Evolutionary conservation across 1,284 basidiomycete genomes (phyloP).

Genomic region (Tilletiopsis washingtonensis): DNA sequence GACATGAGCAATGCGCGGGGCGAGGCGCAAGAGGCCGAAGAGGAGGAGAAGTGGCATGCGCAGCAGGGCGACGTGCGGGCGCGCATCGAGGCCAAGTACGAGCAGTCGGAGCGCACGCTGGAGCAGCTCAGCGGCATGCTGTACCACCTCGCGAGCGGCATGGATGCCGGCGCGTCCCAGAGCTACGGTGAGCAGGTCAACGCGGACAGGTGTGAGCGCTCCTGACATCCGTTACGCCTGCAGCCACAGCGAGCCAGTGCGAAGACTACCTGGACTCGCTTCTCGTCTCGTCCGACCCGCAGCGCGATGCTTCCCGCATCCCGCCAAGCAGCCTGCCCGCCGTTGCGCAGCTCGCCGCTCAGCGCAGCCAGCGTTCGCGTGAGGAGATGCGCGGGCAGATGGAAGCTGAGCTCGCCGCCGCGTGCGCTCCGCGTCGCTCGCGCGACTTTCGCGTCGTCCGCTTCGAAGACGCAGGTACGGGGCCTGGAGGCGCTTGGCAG

Average conservation of each 20-base stretch:
- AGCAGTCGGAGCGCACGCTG: no score
- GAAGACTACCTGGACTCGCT: background rate
- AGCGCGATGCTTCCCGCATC: background rate
- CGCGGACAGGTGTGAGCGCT: no score
- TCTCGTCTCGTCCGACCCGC: background rate
- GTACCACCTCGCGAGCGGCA: no score
- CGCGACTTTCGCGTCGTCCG: constrained; percentile 71
- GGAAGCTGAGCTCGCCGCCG: constrained; percentile 50
- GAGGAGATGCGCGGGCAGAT: constrained; percentile 12
- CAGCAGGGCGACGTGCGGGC: constrained; percentile 61
- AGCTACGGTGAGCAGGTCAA: no score
- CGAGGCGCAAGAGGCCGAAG: constrained; percentile 52
- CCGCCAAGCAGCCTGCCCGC: background rate
- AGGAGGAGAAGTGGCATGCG: constrained; percentile 57
- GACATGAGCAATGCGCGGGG: constrained; percentile 46
- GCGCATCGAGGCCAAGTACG: no score
- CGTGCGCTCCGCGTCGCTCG: constrained; percentile 69
- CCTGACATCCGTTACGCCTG: no score
- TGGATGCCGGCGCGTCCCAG: no score
- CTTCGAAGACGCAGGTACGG: constrained; percentile 64
- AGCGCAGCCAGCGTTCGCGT: background rate
- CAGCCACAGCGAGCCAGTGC: background rate
- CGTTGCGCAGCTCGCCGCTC: background rate
- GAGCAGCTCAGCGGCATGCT: no score
- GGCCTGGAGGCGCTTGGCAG: background rate